Evolutionary conservation across 1,284 basidiomycete genomes (phyloP).

Genomic region (Ceratobasidium sp.): DNA sequence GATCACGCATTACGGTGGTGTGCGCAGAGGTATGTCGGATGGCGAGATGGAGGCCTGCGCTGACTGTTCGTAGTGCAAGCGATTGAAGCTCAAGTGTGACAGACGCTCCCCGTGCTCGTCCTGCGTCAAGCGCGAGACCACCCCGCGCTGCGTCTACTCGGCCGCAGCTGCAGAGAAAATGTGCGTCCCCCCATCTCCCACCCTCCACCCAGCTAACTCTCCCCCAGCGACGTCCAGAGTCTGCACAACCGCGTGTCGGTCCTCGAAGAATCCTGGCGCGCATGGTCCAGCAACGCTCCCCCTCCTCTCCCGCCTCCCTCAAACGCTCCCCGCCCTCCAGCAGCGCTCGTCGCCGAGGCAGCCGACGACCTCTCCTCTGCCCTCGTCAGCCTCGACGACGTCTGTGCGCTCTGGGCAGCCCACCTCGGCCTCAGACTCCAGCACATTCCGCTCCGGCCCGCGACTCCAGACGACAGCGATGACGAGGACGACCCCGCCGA

Average conservation of each 20-base stretch:
- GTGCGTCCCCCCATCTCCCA: constrained; percentile 56
- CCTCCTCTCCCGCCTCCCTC: constrained; percentile 28
- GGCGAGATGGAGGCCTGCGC: neutral
- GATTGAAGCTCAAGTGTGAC: constrained; percentile 83
- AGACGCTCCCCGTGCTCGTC: constrained; percentile 76
- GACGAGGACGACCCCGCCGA: constrained; percentile 6
- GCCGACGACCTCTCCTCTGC: constrained; percentile 60
- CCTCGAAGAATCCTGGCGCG: constrained; percentile 57
- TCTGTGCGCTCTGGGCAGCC: constrained; percentile 48
- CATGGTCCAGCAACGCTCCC: constrained; percentile 53
- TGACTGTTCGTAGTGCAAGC: constrained; percentile 71
- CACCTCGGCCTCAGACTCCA: constrained; percentile 25
- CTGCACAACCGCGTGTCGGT: constrained; percentile 78
- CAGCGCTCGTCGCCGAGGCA: constrained; percentile 14
- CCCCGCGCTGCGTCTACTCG: constrained; percentile 76
- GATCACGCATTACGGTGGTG: constrained; percentile 81
- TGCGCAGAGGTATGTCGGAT: constrained; percentile 73
- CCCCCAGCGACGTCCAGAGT: constrained; percentile 74
- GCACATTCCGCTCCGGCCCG: constrained; percentile 15
- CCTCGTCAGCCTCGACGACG: constrained; percentile 65
- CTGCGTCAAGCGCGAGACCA: constrained; percentile 79
- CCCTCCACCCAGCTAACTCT: constrained; percentile 19
- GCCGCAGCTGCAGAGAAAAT: constrained; percentile 84
- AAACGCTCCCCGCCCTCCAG: constrained; percentile 36
- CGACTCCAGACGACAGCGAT: constrained; percentile 27